These are phyloP conservation scores for Ochetophila trinervis DNA, from an alignment of 306 rosid genomes.

Conservation along the genomic window DNA sequence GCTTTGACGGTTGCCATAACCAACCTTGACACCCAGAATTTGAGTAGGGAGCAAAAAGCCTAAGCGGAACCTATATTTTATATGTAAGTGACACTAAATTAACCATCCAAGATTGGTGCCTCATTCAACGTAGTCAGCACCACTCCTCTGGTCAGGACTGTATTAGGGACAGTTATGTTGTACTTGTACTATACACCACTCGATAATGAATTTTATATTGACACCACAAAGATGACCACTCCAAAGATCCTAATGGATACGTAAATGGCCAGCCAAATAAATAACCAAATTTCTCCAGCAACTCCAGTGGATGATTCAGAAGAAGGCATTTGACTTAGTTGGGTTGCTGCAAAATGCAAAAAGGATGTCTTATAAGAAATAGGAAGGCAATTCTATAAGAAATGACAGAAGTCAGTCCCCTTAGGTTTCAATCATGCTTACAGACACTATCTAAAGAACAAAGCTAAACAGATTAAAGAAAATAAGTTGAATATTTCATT, in stretches of 20 bases:
- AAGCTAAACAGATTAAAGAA: neutral
- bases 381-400: slow-evolving; percentile 10
- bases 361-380: slow-evolving; percentile 17
- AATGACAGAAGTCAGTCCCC: neutral
- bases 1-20: slow-evolving; percentile 24
- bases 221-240: slow-evolving; percentile 9
- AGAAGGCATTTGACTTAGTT: slow-evolving; percentile 33
- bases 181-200: slow-evolving; percentile 22
- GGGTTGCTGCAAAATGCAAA: slow-evolving; percentile 46
- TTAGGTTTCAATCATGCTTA: neutral
- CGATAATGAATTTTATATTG: slow-evolving; percentile 26
- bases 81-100: slow-evolving; percentile 21
- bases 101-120: slow-evolving; percentile 29
- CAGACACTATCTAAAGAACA: neutral
- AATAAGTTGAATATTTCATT: too few species aligned
- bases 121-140: slow-evolving; percentile 28
- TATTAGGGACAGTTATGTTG: slow-evolving; percentile 13
- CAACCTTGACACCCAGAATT: slow-evolving; percentile 40
- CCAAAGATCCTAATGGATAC: slow-evolving; percentile 19
- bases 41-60: slow-evolving; percentile 25
- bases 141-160: slow-evolving; percentile 21
- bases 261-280: neutral
- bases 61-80: slow-evolving; percentile 16
- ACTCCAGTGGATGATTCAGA: slow-evolving; percentile 23
- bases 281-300: slow-evolving; percentile 32